These are phyloP conservation scores for Diaporthe sp. DNA, from an alignment of 2,329 filamentous ascomycete species.

Conservation along the genomic window DNA sequence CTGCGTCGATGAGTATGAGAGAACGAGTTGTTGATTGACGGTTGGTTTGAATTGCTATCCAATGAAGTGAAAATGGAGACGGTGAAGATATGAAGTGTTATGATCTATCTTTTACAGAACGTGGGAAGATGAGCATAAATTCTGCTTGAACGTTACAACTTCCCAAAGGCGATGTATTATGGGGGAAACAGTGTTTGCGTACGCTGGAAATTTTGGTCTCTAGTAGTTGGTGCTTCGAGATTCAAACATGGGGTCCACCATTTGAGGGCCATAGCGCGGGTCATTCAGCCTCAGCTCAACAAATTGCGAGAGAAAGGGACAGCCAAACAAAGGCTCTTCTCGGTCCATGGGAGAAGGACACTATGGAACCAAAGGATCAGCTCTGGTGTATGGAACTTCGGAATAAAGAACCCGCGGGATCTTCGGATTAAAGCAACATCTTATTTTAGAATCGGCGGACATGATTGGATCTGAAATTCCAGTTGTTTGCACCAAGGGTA, in stretches of 20 bases:
- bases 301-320: background rate
- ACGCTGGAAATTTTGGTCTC: background rate
- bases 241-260: background rate
- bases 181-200: background rate
- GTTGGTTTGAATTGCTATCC: background rate
- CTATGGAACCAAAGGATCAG: background rate
- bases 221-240: background rate
- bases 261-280: background rate
- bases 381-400: background rate
- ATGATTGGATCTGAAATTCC: no score
- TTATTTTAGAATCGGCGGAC: background rate
- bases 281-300: background rate
- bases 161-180: background rate
- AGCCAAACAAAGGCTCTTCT: background rate
- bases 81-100: background rate
- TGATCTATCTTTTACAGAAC: background rate
- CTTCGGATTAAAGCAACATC: background rate
- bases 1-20: background rate
- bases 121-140: background rate
- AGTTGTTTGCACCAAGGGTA: no score
- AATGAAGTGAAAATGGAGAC: background rate
- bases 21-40: no score
- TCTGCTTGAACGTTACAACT: background rate
- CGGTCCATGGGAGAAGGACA: background rate
- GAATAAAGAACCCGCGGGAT: background rate